Conservation (phyloP, 2,329 filamentous ascomycete species). For the Sporothrix brunneoviolacea region DNA sequence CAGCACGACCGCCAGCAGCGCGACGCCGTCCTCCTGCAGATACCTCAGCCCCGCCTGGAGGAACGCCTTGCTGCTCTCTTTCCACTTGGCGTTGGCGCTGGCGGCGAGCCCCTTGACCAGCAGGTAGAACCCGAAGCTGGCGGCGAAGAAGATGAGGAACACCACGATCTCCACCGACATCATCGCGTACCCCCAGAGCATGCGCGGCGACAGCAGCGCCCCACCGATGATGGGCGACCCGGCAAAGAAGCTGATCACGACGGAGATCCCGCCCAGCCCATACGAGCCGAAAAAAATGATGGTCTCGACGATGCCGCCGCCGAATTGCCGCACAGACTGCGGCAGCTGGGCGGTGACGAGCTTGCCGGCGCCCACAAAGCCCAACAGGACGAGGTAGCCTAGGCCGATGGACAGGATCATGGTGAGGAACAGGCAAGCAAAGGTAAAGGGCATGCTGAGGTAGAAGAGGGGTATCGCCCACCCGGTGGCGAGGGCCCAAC, state of each 20-base stretch:
- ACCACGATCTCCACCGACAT: conserved; percentile 1
- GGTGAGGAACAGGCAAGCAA: neutral
- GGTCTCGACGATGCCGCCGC: neutral
- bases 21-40: neutral
- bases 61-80: neutral
- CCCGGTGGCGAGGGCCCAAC: neutral
- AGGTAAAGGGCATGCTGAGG: neutral
- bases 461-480: neutral
- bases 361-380: neutral
- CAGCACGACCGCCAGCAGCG: neutral
- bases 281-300: neutral
- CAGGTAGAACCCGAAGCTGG: neutral
- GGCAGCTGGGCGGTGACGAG: neutral
- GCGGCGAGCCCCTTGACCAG: neutral
- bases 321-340: neutral
- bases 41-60: too few species aligned
- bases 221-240: neutral
- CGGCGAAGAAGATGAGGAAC: neutral
- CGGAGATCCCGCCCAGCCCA: neutral
- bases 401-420: neutral
- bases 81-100: neutral
- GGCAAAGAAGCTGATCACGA: neutral
- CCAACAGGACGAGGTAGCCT: neutral
- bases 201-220: neutral
- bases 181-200: neutral